phyloP scores from a whole-genome alignment of 1,284 basidiomycete species.

The Bjerkandera adusta region DNA sequence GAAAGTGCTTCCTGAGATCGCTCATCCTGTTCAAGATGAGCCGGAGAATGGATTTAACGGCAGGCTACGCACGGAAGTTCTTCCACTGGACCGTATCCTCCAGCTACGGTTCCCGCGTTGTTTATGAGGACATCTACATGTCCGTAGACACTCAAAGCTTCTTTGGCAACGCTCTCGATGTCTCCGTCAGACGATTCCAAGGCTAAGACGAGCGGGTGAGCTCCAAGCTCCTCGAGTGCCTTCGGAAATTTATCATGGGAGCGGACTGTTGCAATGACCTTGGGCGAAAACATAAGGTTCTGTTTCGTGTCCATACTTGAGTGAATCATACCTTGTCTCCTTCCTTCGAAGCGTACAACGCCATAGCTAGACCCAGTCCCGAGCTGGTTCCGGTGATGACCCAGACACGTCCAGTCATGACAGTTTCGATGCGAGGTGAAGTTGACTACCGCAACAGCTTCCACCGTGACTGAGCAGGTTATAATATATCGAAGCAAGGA shows the following conservation, averaged over 20 bases:
- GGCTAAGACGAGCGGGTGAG: slow-evolving; percentile 24
- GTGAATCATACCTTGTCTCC: slow-evolving; percentile 24
- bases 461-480: no score
- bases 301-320: not conserved
- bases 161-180: slow-evolving; percentile 19
- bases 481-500: no score
- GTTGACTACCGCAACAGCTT: no score
- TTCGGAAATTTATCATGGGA: slow-evolving; percentile 21
- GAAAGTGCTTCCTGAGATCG: slow-evolving; percentile 27
- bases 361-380: slow-evolving; percentile 27
- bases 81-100: slow-evolving; percentile 26
- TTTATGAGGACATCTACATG: slow-evolving; percentile 21
- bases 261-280: slow-evolving; percentile 29
- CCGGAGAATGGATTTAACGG: not conserved
- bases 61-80: slow-evolving; percentile 24
- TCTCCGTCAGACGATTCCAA: slow-evolving; percentile 22
- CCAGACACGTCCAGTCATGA: slow-evolving; percentile 20
- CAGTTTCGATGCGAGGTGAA: no score
- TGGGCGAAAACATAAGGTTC: not conserved
- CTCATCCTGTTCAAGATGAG: slow-evolving; percentile 12
- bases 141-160: slow-evolving; percentile 20
- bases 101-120: slow-evolving; percentile 24
- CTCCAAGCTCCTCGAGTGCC: slow-evolving; percentile 17
- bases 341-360: slow-evolving; percentile 22
- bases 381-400: slow-evolving; percentile 32